A percentile compares a stretch with the other conserved stretches of the same genome.
These are phyloP conservation scores for Globisporangium apiculatum DNA, from an alignment of 352 stramenopile species.

Conservation along the genomic window DNA sequence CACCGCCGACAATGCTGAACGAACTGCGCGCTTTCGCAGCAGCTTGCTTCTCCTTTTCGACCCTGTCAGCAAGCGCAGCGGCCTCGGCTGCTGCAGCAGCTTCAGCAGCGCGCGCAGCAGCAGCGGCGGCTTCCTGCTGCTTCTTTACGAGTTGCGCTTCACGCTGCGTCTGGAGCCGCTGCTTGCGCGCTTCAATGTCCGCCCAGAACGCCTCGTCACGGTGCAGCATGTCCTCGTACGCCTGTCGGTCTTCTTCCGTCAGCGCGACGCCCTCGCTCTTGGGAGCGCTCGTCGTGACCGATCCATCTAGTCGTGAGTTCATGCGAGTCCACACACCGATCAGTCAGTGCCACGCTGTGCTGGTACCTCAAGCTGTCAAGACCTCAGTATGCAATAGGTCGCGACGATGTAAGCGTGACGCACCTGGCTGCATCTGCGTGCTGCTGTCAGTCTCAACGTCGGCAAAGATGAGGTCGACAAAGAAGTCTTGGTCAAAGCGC, in stretches of 20 bases:
- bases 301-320: conserved; percentile 6
- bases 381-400: background rate
- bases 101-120: conserved; percentile 26
- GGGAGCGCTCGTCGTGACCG: conserved; percentile 13
- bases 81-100: conserved; percentile 30
- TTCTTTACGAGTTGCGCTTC: conserved; percentile 70
- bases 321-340: background rate
- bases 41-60: conserved; percentile 26
- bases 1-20: conserved; percentile 69
- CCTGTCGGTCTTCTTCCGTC: conserved; percentile 74
- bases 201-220: conserved; percentile 82
- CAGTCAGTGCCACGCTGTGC: background rate
- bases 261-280: conserved; percentile 69
- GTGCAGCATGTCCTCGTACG: conserved; percentile 86
- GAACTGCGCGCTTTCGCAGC: conserved; percentile 32
- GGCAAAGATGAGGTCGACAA: conserved; percentile 96
- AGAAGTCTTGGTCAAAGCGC: conserved; percentile 94
- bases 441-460: conserved; percentile 82
- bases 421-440: conserved; percentile 11
- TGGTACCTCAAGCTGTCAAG: background rate
- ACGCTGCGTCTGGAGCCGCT: conserved; percentile 56
- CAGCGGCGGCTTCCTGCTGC: conserved; percentile 42
- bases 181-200: conserved; percentile 79
- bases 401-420: background rate
- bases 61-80: conserved; percentile 25